Evolutionary conservation across 352 stramenopile species (phyloP).

Genomic region (Pythium sukuiense): DNA sequence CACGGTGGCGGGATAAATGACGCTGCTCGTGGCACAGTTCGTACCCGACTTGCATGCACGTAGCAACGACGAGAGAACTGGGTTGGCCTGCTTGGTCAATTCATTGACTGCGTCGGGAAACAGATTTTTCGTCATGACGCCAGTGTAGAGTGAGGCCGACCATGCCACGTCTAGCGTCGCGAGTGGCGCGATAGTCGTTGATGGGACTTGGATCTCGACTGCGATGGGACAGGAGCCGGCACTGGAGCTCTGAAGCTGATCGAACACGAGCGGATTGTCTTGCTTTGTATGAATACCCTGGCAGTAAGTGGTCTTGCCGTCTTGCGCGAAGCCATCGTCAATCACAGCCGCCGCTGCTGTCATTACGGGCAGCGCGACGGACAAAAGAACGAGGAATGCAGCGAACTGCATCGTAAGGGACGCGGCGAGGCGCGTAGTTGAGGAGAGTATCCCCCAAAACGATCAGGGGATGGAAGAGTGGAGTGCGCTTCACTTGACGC

Average conservation of each 20-base stretch:
- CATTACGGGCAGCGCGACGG: not conserved
- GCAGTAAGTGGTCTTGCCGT: slow-evolving; percentile 61
- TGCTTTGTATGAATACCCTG: slow-evolving; percentile 43
- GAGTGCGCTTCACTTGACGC: too few relatives aligned
- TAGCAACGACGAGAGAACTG: slow-evolving; percentile 46
- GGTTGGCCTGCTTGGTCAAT: slow-evolving; percentile 35
- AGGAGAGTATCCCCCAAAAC: not conserved
- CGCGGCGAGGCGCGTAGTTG: not conserved
- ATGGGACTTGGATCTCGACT: slow-evolving; percentile 38
- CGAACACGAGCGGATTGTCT: slow-evolving; percentile 41
- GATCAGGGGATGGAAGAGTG: not conserved
- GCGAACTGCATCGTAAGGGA: not conserved
- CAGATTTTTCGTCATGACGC: slow-evolving; percentile 31
- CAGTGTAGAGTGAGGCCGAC: slow-evolving; percentile 30
- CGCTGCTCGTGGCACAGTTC: slow-evolving; percentile 47
- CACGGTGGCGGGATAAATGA: slow-evolving; percentile 18
- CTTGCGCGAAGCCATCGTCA: slow-evolving; percentile 19
- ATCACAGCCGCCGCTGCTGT: slow-evolving; percentile 10
- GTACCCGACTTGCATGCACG: slow-evolving; percentile 60
- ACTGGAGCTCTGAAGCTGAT: slow-evolving; percentile 42
- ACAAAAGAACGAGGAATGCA: not conserved
- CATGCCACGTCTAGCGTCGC: slow-evolving; percentile 53
- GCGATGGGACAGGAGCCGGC: slow-evolving; percentile 58
- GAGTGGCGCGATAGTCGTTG: slow-evolving; percentile 38
- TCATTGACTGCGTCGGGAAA: slow-evolving; percentile 64